Evolutionary conservation across 2,329 filamentous ascomycete species (phyloP), one percentile per base, ranked within the genome.

Genomic region (Pyrenophora seminiperda): DNA sequence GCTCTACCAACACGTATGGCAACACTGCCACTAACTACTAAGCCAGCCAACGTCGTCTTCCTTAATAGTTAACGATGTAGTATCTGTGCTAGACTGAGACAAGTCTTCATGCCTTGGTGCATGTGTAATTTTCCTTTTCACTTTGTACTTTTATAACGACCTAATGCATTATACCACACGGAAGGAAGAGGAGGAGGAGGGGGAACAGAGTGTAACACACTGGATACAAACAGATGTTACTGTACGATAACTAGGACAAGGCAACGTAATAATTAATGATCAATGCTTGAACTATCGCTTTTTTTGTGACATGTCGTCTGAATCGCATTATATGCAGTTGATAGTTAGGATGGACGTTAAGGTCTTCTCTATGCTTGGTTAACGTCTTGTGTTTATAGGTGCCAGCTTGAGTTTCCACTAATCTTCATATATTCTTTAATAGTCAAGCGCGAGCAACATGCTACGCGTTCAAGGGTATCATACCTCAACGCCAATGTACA

Each of bases 1-100:
- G 47, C 7, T 22, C 77, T 66, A 79, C 75, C 18, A 73, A 73
- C 9, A 76, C 77, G 2, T 50, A 50, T 14, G 41, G 41, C 31
- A 39, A 31, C 27, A 24, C 37, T 13, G 37, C 42, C 3, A 54
- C 53, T 40, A 56, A 58, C 43, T 58, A 56, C 38, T 56, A 59
- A 38, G 29, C 32, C 41, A 38, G 30, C 17, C 5, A 17, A 10
- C 17, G 7, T 2, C 10, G 27, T 13, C 27, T 2, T n/a, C 13
- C 11, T 9, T 6, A 15, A 6, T 13, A 6, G 7, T 11, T 40
- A 41, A 39, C 10, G 18, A 7, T 36, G 18, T 14, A 27, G n/a
- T 13, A 3, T 17, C 18, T 46, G 41, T 17, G 30, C 22, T 39
- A 45, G 20, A 41, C 24, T 40, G 17, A 29, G 19, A 13, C n/a